Conservation (phyloP, 2,329 filamentous ascomycete species). For the Phaeosphaeriaceae sp. region DNA sequence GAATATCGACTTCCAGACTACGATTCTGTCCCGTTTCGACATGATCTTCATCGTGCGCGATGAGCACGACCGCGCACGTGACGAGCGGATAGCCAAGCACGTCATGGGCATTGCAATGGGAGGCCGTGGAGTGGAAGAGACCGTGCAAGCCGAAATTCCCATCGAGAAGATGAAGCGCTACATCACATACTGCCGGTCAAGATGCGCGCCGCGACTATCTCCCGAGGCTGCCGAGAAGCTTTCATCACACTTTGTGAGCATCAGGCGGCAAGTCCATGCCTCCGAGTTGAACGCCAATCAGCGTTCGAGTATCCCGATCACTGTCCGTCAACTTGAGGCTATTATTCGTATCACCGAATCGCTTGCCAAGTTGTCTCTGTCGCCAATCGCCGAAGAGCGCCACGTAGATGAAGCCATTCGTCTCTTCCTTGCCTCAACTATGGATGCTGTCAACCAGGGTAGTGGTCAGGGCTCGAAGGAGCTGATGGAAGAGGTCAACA, state of each 20-base stretch:
- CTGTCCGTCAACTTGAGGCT: constrained; percentile 93
- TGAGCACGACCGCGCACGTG: constrained; percentile 86
- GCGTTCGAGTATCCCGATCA: constrained; percentile 94
- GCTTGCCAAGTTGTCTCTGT: constrained; percentile 87
- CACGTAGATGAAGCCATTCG: constrained; percentile 98
- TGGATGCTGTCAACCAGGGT: constrained; percentile 96
- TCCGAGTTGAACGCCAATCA: constrained; percentile 89
- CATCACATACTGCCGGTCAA: constrained; percentile 94
- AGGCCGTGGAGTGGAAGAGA: constrained; percentile 80
- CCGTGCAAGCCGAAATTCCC: constrained; percentile 84
- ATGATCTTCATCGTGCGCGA: constrained; percentile 99
- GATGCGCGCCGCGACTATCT: constrained; percentile 89
- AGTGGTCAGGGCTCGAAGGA: constrained; percentile 80
- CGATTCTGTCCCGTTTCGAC: constrained; percentile 96
- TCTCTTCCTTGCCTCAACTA: constrained; percentile 93
- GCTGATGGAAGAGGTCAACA: constrained; percentile 85
- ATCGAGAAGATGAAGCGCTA: constrained; percentile 98
- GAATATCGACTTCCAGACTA: constrained; percentile 99
- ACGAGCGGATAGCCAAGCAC: constrained; percentile 93
- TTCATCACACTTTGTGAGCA: constrained; percentile 95
- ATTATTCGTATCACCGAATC: constrained; percentile 98
- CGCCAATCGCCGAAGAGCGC: constrained; percentile 82
- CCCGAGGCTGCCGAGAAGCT: constrained; percentile 93
- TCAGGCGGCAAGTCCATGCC: constrained; percentile 90
- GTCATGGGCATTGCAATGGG: constrained; percentile 98